These are phyloP conservation scores for Sequoia sempervirens DNA, from an alignment of 75 land plant genomes.

Conservation along the genomic window DNA sequence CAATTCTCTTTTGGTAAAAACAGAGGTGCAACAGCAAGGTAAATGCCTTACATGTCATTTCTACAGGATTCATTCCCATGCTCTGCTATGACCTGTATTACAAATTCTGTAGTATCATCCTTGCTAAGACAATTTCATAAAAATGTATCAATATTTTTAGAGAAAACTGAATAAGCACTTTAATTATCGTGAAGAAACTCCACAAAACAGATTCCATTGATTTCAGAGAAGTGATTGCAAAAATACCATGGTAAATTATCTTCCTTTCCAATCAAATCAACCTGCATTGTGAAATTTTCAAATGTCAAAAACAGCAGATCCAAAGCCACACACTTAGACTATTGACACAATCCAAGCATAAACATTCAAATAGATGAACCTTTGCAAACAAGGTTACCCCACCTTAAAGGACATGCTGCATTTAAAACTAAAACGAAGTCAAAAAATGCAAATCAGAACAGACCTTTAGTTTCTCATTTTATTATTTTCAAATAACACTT, in stretches of 20 bases:
- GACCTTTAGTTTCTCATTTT: neutral
- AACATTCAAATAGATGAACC: too few relatives aligned
- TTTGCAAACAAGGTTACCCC: too few relatives aligned
- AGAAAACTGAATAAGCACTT: neutral
- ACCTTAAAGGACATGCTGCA: neutral
- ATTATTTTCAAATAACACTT: neutral
- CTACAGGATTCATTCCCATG: conserved; percentile 19
- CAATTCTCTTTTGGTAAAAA: neutral
- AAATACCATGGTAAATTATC: conserved; percentile 7
- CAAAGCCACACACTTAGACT: neutral
- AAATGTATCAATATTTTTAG: neutral
- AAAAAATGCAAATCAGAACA: neutral
- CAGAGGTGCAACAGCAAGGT: neutral
- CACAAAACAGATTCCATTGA: neutral
- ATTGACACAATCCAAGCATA: neutral
- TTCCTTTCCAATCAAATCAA: neutral
- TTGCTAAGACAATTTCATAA: conserved; percentile 22
- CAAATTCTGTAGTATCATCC: conserved; percentile 32
- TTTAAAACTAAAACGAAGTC: neutral
- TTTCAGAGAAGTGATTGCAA: conserved; percentile 2
- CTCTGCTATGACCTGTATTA: conserved; percentile 24
- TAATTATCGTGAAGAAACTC: neutral
- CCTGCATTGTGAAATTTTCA: conserved; percentile 4
- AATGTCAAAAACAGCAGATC: conserved; percentile 1
- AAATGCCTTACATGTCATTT: conserved; percentile 31